Evolutionary conservation across 768 basidiomycete genomes (phyloP), one percentile per base, ranked within the genome.

Genomic region (Podaxis sp.): DNA sequence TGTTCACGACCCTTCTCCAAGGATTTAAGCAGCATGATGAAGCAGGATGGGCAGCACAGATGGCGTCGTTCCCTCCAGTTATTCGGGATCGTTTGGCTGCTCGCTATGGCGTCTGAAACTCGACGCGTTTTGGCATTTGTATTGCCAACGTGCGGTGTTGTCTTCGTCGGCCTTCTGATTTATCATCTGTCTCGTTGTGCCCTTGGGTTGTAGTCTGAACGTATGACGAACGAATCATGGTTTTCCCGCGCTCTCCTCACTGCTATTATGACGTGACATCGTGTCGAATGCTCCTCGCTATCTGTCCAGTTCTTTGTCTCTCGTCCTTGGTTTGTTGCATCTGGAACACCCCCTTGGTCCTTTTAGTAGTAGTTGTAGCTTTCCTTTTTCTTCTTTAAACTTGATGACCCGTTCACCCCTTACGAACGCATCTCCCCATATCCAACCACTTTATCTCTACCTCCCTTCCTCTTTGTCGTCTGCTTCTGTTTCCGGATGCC

Each of bases 21-120:
- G 94, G 93, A 13, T 95, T 98, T 83, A 94, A 93, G 78, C 83
- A 86, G 67, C 91, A 95, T 71, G 87, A 93, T 64, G 85, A 88
- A 42, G 80, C 85, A 36, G 89, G 88, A 11, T 99, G 97, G 97
- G 82, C 85, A 28, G 84, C 86, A 3, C 91, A 94, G 70, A 85
- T 94, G 48, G 73, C 87, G 5, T 79, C 82, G 5, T 95, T 97
- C 79, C 97, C 96, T 35, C 90, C 90, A 21, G 84, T 83, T 16
- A 95, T 98, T 65, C 90, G 91, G 73, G 88, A 95, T 68, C 88
- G 95, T 55, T 80, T 99, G 47, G 85, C 88, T 9, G 77, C 87
- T 66, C 89, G 94, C 50, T 99, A 98, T 69, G 88, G 88, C 64
- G 93, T 98, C 51, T 96, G 77, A 72, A 56, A 51, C 21, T 13